Base-by-base conservation (phyloP, 176 grass and related monocot species). In the Ensete ventricosum region DNA sequence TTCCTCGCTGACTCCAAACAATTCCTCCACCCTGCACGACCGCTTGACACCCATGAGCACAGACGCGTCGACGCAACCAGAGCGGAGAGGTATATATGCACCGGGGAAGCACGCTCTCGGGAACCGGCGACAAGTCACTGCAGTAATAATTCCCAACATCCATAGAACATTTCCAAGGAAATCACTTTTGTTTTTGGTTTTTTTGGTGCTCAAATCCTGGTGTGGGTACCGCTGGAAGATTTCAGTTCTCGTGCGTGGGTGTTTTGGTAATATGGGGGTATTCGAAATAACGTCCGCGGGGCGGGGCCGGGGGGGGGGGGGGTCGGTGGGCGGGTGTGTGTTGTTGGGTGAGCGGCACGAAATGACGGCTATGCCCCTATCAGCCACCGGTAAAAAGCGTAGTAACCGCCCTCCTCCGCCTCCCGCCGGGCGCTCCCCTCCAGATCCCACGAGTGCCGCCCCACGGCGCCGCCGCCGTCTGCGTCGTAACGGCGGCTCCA, bases 391-490 rank as follows among this genome's bases (percentile, higher is more conserved):
- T 85, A 59, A 74, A 91, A 85, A 3, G 73, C 77, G 83, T 92
- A 82, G 29, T 82, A 81, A 14, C 84, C 64, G 84, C 52, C 57
- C 60, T 74, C 76, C 26, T 85, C 82, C 22, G 85, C 75, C 53
- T 86, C 84, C 12, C 80, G 85, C 14, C 65, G 85, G 48, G 24
- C 53, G 73, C 17, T 75, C 1, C 54, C 73, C 70, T 96, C 89
- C 83, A 92, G 81, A 80, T 96, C 89, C 78, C 87, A 92, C 92
- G 87, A 85, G 82, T 82, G 85, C 82, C 3, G 85, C 86, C 26
- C 83, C 80, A 84, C 81, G 1, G 80, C 81, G 9, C 72, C 80
- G 66, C 75, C 80, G 62, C 71, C 82, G 11, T 78, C 87, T 24
- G 66, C 83, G 17, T 86, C 81, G 73, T 87, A 88, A 54, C 85